Base-by-base conservation (phyloP, 148 eudicot species). In the Vaccinium vitisidaea region DNA sequence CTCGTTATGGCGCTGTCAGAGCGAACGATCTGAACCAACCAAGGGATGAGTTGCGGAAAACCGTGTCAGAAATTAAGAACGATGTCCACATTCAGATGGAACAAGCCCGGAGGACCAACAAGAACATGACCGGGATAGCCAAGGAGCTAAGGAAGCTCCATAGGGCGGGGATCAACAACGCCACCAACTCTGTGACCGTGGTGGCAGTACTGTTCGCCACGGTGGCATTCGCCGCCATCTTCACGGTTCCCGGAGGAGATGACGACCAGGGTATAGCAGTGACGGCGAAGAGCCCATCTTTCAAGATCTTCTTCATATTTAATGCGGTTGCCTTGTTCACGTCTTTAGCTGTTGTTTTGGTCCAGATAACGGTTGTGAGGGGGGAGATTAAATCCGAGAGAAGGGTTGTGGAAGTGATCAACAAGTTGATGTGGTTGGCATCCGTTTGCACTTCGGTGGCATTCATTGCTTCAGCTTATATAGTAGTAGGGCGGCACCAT, bases 401-500 rank as follows among this genome's bases (percentile, higher is more conserved):
- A 67, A 79, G 91, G 86, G 97, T 92, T 19, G 90, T 94, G 74
- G 91, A 86, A 86, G 92, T 94, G 77, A 94, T 94, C 54, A 94
- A 94, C 80, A 94, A 94, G 89, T 75, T 94, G 88, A 94, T 94
- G 97, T 94, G 97, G 97, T 63, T 94, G 84, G 97, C 97, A 0
- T 89, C 97, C 0, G 86, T 90, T n/a, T 94, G 93, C 86, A 94
- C 97, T 2, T 86, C 93, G 0, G 88, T 94, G 79, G 92, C 97
- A 1, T 94, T 94, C 80, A 87, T 91, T 30, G 81, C 97, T 19
- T 92, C 97, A 4, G 87, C 97, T 8, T 92, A 91, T 65, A 91
- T 94, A 21, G 92, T 94, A 13, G 90, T 91, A 13, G 97, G 97
- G 18, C 78, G 87, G 79, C 90, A 86, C 11, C 71, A 91, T 55